Conservation (phyloP, 1,284 basidiomycete species). For the Vanrija sp. region DNA sequence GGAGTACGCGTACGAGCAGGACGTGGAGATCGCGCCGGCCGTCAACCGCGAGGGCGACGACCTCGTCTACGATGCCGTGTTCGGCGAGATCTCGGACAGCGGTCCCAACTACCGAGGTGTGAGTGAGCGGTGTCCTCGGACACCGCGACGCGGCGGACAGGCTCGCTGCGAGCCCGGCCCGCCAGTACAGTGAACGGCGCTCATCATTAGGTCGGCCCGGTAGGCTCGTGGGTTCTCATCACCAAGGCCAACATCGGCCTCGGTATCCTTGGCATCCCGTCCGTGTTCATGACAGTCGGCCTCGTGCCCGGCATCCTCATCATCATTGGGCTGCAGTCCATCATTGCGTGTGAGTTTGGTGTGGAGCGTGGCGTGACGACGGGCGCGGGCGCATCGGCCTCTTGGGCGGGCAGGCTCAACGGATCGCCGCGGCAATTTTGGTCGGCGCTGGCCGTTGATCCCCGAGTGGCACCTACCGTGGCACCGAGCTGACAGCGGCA, state of each 20-base stretch:
- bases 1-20: too few species aligned
- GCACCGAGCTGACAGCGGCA: not conserved
- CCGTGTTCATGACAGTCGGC: constrained; percentile 56
- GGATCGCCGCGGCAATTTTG: too few species aligned
- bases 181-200: constrained; percentile 3
- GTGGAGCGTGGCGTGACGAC: not conserved
- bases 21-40: too few species aligned
- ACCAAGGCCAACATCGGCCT: constrained; percentile 60
- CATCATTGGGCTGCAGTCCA: constrained; percentile 45
- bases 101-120: constrained; percentile 31
- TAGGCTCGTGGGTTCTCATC: constrained; percentile 52
- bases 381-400: too few species aligned
- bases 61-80: constrained; percentile 24
- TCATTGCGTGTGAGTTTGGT: constrained; percentile 30
- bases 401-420: not conserved
- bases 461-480: not conserved
- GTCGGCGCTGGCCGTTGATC: not conserved
- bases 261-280: constrained; percentile 59
- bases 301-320: constrained; percentile 54
- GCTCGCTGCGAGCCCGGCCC: not conserved
- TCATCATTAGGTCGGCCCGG: not conserved
- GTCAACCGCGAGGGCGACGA: not conserved
- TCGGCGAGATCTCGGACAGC: constrained; percentile 20
- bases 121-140: constrained; percentile 12
- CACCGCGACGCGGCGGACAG: too few species aligned